Evolutionary conservation across 257 asterid species (phyloP), one percentile per base, ranked within the genome.

Genomic region (Rubia yunnanensis): DNA sequence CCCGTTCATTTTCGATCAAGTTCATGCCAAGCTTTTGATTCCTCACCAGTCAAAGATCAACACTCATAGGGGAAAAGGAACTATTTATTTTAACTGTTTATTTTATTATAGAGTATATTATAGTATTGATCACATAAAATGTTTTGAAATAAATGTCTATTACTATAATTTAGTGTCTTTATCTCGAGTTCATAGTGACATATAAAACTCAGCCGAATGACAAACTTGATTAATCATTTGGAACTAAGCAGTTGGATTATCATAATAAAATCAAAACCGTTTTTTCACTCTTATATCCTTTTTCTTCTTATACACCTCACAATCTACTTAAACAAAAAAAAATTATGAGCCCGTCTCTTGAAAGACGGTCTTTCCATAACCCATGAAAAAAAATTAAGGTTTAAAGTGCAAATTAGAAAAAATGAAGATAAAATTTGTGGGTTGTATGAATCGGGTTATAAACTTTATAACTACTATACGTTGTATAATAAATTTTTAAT

Each of bases 151-250:
- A 64, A 18, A 41, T 41, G 49, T 57, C 17, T 18, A 2, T 8
- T 57, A 11, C 17, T 30, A 30, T 36, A n/a, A 26, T 10, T 44
- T 6, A 9, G 30, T 27, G 38, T 58, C 44, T 30, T 46, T 13
- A 15, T 3, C 56, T 23, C 7, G 59, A 24, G 5, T 18, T 9
- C 30, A 7, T 23, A 4, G 5, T 15, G 8, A 20, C 31, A 48
- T 60, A 20, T 6, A 22, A 53, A 56, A 56, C 38, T 56, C 38
- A 23, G 54, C 67, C 73, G 73, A 69, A 60, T 17, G 26, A 46
- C 20, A 31, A 20, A 10, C 54, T 15, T 64, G 49, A 44, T 38
- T 20, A 14, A 26, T 6, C 6, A 10, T 63, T 26, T 63, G 39
- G 18, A 32, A 27, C 31, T 17, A 26, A 44, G 39, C 68, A 41